Evolutionary conservation across 495 filamentous ascomycete genomes (phyloP).

Genomic region (Mytilinidion resinicola): DNA sequence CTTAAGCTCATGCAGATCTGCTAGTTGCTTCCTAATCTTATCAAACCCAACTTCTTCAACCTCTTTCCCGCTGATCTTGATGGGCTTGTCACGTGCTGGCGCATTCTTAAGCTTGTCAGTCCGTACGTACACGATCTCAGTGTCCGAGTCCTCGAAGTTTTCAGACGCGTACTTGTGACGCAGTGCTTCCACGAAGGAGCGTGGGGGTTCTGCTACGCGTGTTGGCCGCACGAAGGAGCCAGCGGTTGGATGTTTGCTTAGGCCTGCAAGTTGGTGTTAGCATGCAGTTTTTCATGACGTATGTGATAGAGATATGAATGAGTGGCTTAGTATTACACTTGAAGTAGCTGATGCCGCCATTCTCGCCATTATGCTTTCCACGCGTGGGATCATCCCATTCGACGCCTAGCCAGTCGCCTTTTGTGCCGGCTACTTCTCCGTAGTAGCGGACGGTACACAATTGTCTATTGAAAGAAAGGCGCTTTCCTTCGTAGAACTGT

Average conservation of each 20-base stretch:
- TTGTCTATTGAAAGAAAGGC: constrained; percentile 66
- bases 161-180: constrained; percentile 73
- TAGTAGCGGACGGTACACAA: constrained; percentile 81
- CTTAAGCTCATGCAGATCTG: constrained; percentile 67
- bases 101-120: constrained; percentile 4
- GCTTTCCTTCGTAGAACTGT: constrained; percentile 51
- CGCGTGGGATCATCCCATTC: constrained; percentile 87
- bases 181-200: constrained; percentile 72
- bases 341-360: constrained; percentile 76
- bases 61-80: constrained; percentile 76
- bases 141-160: constrained; percentile 21
- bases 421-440: constrained; percentile 67
- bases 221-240: constrained; percentile 83
- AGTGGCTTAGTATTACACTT: constrained; percentile 50
- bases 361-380: constrained; percentile 84
- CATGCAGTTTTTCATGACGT: background rate
- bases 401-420: constrained; percentile 83
- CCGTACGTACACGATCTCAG: constrained; percentile 25
- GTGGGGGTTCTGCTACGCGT: constrained; percentile 57
- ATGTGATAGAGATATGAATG: background rate
- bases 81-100: constrained; percentile 37
- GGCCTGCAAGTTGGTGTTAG: constrained; percentile 43
- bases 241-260: constrained; percentile 57
- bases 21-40: constrained; percentile 75
- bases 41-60: constrained; percentile 95